Evolutionary conservation across 306 rosid species (phyloP).

Genomic region (Mimosa bimucronata): DNA sequence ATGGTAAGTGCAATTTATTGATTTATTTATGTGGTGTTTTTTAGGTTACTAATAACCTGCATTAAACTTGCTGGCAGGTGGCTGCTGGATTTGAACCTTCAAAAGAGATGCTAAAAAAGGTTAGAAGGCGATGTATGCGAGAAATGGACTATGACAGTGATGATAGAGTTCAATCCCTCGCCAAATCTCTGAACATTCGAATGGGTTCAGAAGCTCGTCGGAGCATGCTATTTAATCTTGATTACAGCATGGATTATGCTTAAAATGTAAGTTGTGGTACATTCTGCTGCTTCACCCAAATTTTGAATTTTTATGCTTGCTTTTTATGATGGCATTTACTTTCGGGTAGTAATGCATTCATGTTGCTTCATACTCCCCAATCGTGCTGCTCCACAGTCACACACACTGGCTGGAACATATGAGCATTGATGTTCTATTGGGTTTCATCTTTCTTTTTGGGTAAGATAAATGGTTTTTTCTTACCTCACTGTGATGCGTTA

Average conservation of each 20-base stretch:
- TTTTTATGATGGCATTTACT: background rate
- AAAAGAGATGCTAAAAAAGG: conserved; percentile 63
- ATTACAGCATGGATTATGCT: conserved; percentile 56
- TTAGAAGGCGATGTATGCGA: conserved; percentile 77
- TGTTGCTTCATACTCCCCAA: background rate
- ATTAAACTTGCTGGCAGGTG: conserved; percentile 51
- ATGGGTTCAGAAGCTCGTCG: conserved; percentile 66
- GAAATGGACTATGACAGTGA: conserved; percentile 75
- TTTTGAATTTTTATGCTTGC: background rate
- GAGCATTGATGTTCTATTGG: background rate
- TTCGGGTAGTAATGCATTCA: background rate
- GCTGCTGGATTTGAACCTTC: conserved; percentile 79
- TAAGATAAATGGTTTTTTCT: background rate
- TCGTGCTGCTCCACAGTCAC: background rate
- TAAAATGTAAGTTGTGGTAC: conserved; percentile 52
- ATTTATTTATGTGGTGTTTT: background rate
- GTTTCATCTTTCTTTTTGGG: background rate
- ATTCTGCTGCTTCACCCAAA: background rate
- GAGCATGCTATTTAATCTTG: conserved; percentile 65
- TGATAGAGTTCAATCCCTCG: conserved; percentile 58
- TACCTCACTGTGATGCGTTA: conserved; percentile 1
- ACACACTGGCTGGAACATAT: background rate
- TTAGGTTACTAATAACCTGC: conserved; percentile 26
- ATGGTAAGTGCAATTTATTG: conserved; percentile 59
- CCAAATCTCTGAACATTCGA: conserved; percentile 48